A percentile compares a stretch with the other conserved stretches of the same genome.
phyloP scores from a whole-genome alignment of 768 basidiomycete genomes.

The Ramaria sp. region DNA sequence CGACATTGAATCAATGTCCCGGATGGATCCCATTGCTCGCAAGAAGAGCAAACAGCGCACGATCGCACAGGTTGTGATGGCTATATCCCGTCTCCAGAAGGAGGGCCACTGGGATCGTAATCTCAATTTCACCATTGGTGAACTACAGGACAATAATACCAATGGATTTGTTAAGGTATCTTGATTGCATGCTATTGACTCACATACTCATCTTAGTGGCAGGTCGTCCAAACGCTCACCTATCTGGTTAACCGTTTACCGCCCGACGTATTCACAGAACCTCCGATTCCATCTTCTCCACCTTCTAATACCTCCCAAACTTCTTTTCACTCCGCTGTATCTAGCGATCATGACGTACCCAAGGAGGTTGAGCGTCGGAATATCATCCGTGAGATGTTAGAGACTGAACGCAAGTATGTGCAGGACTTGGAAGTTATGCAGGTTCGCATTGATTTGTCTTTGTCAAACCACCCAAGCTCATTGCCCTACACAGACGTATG shows the following conservation, averaged over 20 bases:
- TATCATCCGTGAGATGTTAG: constrained; percentile 80
- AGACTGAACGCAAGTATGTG: constrained; percentile 94
- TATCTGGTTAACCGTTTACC: constrained; percentile 74
- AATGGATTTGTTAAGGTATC: constrained; percentile 91
- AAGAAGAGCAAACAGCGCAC: constrained; percentile 76
- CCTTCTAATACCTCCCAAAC: constrained; percentile 29
- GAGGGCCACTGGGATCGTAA: constrained; percentile 53
- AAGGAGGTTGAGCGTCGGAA: constrained; percentile 63
- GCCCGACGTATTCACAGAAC: constrained; percentile 51
- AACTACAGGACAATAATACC: constrained; percentile 86
- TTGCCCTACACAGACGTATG: constrained; percentile 61
- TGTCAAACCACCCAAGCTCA: constrained; percentile 2
- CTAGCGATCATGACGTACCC: constrained; percentile 33
- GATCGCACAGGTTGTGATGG: constrained; percentile 87
- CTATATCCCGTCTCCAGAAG: constrained; percentile 57
- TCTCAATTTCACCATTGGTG: constrained; percentile 83
- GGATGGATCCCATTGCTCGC: constrained; percentile 60
- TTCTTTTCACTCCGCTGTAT: constrained; percentile 52
- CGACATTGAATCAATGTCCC: constrained; percentile 8
- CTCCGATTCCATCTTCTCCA: constrained; percentile 40
- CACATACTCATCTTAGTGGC: constrained; percentile 8
- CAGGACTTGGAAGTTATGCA: constrained; percentile 95
- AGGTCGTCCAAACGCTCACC: constrained; percentile 88
- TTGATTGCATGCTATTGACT: background rate
- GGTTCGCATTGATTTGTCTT: constrained; percentile 35